Evolutionary conservation across 306 rosid genomes (phyloP).

Genomic region (Acacia melanoxylon): DNA sequence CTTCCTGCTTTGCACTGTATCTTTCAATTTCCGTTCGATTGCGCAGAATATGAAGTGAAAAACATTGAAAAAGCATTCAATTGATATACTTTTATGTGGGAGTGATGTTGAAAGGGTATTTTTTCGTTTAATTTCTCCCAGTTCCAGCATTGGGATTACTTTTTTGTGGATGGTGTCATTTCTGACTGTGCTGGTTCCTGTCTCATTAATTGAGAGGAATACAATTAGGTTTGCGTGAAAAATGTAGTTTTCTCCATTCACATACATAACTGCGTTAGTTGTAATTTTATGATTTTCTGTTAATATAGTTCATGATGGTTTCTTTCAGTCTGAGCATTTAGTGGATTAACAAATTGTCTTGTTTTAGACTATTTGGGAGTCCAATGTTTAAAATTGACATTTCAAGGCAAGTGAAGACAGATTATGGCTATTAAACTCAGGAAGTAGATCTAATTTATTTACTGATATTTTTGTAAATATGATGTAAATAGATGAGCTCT

Average conservation of each 20-base stretch:
- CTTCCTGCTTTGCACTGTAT: neutral
- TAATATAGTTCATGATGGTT: too few species aligned
- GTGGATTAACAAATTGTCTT: neutral
- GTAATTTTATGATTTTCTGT: neutral
- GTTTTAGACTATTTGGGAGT: neutral
- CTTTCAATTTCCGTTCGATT: neutral
- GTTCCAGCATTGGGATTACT: slow-evolving; percentile 8
- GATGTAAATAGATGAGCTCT: neutral
- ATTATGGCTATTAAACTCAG: neutral
- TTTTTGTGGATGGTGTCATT: neutral
- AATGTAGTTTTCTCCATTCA: neutral
- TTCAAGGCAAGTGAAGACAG: slow-evolving; percentile 1
- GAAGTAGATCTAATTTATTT: neutral
- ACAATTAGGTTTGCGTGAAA: neutral
- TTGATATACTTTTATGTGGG: neutral
- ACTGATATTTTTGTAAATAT: neutral
- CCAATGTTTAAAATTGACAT: neutral
- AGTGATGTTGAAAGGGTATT: neutral
- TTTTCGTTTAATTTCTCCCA: neutral
- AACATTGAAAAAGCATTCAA: neutral
- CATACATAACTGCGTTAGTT: neutral
- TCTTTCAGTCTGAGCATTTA: neutral
- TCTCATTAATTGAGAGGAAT: neutral
- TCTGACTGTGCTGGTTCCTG: neutral
- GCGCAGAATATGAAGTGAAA: slow-evolving; percentile 19